Evolutionary conservation across 495 filamentous ascomycete species (phyloP), one percentile per base, ranked within the genome.

Genomic region (Aspergillus wentii): DNA sequence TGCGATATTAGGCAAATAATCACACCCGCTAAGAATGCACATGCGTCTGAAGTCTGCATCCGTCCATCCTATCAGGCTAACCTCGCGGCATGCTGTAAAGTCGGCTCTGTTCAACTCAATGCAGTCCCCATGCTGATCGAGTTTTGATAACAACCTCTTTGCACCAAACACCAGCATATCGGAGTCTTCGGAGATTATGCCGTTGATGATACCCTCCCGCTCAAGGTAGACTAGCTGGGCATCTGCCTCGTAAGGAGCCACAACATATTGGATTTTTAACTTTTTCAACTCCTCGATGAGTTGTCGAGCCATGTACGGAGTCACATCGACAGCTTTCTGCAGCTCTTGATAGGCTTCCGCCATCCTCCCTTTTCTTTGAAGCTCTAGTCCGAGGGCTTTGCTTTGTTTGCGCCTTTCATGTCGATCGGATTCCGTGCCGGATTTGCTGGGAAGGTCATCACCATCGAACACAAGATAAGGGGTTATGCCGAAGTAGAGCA

Each of bases 21-120:
- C 94, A 59, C 94, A 99, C n/a, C 94, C 94, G 57, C 88, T 95
- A 15, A 99, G 56, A 36, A 99, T 97, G 34, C 90, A 88, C 94
- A 99, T 99, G 15, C 74, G 80, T 32, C 94, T 75, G 50, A 99
- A 99, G 39, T 96, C 86, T 5, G 67, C 71, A 59, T 96, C 88
- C 3, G 85, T 83, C 91, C 92, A 99, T 10, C 89, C 91, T 9
- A 86, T 82, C 13, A 99, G 62, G 34, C 80, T 94, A 27, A 97
- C 76, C 41, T 95, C 91, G 30, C 83, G 82, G 43, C 88, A 94
- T 27, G 83, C 80, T 22, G 85, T 83, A 48, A 99, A 97, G 44
- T 95, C 83, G 1, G 73, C 78, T 13, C 91, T 81, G 54, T 85
- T 86, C 46, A 99, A 84, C 66, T 95, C 88, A 44, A 96, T 74